Evolutionary conservation across 2,329 filamentous ascomycete genomes (phyloP).

Genomic region (Ophiostoma perfectum): DNA sequence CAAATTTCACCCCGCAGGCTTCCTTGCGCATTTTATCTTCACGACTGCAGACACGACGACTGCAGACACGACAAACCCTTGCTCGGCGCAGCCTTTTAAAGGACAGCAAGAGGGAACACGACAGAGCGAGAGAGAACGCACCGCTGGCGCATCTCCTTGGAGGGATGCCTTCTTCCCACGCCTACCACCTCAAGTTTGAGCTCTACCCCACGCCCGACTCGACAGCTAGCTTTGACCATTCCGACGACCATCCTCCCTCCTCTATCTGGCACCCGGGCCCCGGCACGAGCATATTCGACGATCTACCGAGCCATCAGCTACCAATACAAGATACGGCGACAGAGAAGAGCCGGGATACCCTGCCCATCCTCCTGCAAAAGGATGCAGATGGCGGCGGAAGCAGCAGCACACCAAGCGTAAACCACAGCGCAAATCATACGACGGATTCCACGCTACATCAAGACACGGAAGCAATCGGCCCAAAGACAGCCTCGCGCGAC

Average conservation of each 20-base stretch:
- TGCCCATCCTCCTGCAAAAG: neutral
- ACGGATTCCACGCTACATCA: slow-evolving; percentile 24
- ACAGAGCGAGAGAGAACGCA: neutral
- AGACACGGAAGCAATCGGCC: slow-evolving; percentile 28
- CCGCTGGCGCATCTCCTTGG: neutral
- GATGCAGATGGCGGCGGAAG: neutral
- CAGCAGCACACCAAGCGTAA: neutral
- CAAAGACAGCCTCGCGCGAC: slow-evolving; percentile 52
- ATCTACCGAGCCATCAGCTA: slow-evolving; percentile 47
- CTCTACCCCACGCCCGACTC: slow-evolving; percentile 49
- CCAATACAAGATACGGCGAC: slow-evolving; percentile 16
- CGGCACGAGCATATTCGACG: slow-evolving; percentile 49
- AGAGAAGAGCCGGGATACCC: neutral
- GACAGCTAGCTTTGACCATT: slow-evolving; percentile 18
- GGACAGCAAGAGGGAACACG: neutral
- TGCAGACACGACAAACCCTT: slow-evolving; percentile 3
- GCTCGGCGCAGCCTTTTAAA: neutral
- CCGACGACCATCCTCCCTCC: neutral
- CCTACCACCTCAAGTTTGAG: slow-evolving; percentile 63
- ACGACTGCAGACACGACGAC: neutral
- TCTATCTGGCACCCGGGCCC: slow-evolving; percentile 46
- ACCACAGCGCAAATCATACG: neutral
- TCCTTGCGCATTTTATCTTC: neutral
- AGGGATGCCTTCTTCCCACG: slow-evolving; percentile 55
- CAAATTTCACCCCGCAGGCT: slow-evolving; percentile 8